These are phyloP conservation scores for Penicillium hesseltinei DNA, from an alignment of 2,329 filamentous ascomycete species.

Conservation along the genomic window DNA sequence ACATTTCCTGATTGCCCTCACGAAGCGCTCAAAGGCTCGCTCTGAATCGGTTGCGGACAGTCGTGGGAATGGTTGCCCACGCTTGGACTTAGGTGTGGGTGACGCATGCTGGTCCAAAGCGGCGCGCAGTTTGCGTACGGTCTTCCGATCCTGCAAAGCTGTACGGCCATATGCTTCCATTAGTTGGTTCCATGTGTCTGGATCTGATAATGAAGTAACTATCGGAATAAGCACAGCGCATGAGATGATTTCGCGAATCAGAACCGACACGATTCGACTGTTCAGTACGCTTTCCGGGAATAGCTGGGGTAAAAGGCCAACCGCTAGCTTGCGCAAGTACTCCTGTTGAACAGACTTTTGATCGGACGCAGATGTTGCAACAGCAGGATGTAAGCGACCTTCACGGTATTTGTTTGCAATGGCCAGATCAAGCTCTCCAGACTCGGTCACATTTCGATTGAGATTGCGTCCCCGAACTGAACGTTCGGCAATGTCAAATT, in stretches of 20 bases:
- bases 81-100: constrained; percentile 65
- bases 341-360: constrained; percentile 83
- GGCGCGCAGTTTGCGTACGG: constrained; percentile 84
- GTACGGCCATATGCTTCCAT: constrained; percentile 85
- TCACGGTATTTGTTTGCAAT: constrained; percentile 93
- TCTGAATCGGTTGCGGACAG: constrained; percentile 82
- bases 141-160: constrained; percentile 91
- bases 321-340: constrained; percentile 74
- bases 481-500: constrained; percentile 87
- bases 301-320: constrained; percentile 69
- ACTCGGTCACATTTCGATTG: constrained; percentile 87
- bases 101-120: constrained; percentile 93
- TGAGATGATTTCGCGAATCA: constrained; percentile 86
- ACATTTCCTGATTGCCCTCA: constrained; percentile 81
- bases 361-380: constrained; percentile 77
- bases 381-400: constrained; percentile 83
- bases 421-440: constrained; percentile 89
- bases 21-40: constrained; percentile 89
- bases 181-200: constrained; percentile 95
- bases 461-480: constrained; percentile 82
- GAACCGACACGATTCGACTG: constrained; percentile 74
- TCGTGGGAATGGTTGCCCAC: constrained; percentile 70
- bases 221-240: constrained; percentile 86
- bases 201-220: constrained; percentile 77
- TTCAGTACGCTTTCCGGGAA: constrained; percentile 71